Percentiles rank a stretch among this genome's conserved stretches.
phyloP scores from a whole-genome alignment of 2,329 filamentous ascomycete species.

The Aspergillus hiratsukae region DNA sequence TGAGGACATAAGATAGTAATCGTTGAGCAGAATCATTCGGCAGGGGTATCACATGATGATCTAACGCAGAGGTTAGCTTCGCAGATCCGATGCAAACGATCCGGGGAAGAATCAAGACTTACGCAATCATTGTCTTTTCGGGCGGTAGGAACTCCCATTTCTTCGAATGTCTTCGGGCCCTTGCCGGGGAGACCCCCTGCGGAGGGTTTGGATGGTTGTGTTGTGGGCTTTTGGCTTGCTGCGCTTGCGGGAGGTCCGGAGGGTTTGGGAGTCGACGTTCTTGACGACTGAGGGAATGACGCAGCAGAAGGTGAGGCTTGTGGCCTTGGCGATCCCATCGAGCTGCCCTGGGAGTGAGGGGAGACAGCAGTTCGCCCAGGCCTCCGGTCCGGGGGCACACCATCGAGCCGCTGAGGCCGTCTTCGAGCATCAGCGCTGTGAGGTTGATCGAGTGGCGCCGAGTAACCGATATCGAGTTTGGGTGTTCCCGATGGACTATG shows the following conservation, averaged over 20 bases:
- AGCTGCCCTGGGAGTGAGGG: slow-evolving; percentile 17
- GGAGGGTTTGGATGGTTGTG: slow-evolving; percentile 23
- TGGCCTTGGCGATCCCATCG: slow-evolving; percentile 23
- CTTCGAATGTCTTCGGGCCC: slow-evolving; percentile 93
- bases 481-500: slow-evolving; percentile 28
- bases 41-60: slow-evolving; percentile 41
- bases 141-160: slow-evolving; percentile 87
- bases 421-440: slow-evolving; percentile 28
- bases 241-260: slow-evolving; percentile 17
- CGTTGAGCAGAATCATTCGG: slow-evolving; percentile 8
- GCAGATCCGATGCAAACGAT: background rate
- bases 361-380: slow-evolving; percentile 29
- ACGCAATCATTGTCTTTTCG: slow-evolving; percentile 91
- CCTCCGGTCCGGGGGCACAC: slow-evolving; percentile 25
- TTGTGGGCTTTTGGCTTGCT: slow-evolving; percentile 36
- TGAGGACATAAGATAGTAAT: slow-evolving; percentile 15
- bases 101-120: slow-evolving; percentile 34
- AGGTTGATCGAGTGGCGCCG: slow-evolving; percentile 39
- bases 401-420: slow-evolving; percentile 27
- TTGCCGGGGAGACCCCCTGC: slow-evolving; percentile 51
- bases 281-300: slow-evolving; percentile 29
- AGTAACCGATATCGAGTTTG: slow-evolving; percentile 45
- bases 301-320: slow-evolving; percentile 27
- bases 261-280: slow-evolving; percentile 38
- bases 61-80: slow-evolving; percentile 20